Conservation (phyloP, 2,329 filamentous ascomycete genomes). For the Drechslera avenae region DNA sequence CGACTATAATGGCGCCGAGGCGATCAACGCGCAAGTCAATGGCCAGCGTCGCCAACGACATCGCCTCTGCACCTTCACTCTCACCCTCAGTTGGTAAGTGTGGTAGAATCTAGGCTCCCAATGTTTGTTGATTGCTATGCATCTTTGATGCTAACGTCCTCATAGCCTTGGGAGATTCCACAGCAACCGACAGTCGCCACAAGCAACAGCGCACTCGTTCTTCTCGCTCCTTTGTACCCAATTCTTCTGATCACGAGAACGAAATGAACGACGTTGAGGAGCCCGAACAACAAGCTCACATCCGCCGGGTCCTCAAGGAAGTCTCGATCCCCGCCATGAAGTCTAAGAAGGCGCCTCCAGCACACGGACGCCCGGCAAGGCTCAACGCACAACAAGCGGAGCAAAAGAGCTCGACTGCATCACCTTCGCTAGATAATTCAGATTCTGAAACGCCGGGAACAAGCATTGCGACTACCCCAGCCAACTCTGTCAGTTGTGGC, state of each 20-base stretch:
- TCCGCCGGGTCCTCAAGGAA: slow-evolving; percentile 39
- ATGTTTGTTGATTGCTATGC: neutral
- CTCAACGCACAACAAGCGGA: slow-evolving; percentile 17
- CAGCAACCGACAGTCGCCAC: slow-evolving; percentile 16
- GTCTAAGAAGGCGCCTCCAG: slow-evolving; percentile 17
- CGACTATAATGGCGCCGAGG: slow-evolving; percentile 28
- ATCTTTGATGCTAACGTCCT: slow-evolving; percentile 4
- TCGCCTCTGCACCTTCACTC: slow-evolving; percentile 8
- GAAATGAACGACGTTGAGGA: slow-evolving; percentile 20
- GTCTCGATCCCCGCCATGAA: slow-evolving; percentile 39
- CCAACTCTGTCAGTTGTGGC: slow-evolving; percentile 42
- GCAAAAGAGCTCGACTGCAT: slow-evolving; percentile 35
- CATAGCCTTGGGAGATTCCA: slow-evolving; percentile 11
- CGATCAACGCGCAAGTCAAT: slow-evolving; percentile 35
- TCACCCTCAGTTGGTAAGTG: slow-evolving; percentile 10
- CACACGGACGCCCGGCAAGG: slow-evolving; percentile 15
- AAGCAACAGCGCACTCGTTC: slow-evolving; percentile 25
- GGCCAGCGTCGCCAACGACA: slow-evolving; percentile 10
- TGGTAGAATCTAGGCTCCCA: neutral
- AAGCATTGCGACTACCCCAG: slow-evolving; percentile 62
- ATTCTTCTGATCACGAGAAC: slow-evolving; percentile 41
- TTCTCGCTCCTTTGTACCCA: slow-evolving; percentile 36
- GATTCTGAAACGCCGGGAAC: slow-evolving; percentile 68
- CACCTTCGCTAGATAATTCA: slow-evolving; percentile 47
- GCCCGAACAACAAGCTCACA: slow-evolving; percentile 6